Evolutionary conservation across 441 rosid genomes (phyloP).

Genomic region (Lepidium campestre): DNA sequence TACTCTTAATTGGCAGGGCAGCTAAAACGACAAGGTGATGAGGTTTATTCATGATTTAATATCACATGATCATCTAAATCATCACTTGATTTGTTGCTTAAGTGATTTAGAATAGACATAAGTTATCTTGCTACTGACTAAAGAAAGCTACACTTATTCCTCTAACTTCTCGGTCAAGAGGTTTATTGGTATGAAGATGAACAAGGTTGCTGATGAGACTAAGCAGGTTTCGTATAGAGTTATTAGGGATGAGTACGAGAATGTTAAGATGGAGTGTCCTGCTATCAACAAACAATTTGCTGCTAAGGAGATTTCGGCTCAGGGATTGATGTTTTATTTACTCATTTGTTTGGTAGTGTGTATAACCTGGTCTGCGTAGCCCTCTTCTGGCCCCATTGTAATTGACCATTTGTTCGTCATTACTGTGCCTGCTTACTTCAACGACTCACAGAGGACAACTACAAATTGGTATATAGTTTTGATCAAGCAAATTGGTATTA

Average conservation of each 20-base stretch:
- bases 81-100: neutral
- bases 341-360: neutral
- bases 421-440: conserved; percentile 96
- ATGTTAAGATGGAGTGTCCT: conserved; percentile 90
- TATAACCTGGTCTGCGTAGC: neutral
- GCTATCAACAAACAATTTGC: conserved; percentile 82
- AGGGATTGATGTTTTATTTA: conserved; percentile 37
- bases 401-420: conserved; percentile 33
- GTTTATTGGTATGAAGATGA: conserved; percentile 95
- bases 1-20: conserved; percentile 66
- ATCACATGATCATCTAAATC: neutral
- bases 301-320: conserved; percentile 94
- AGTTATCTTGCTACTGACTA: neutral
- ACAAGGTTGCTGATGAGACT: conserved; percentile 87
- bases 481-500: no score
- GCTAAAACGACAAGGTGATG: conserved; percentile 73
- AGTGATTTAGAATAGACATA: neutral
- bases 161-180: conserved; percentile 77
- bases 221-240: conserved; percentile 91
- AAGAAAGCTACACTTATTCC: neutral
- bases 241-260: conserved; percentile 80
- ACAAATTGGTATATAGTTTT: no score
- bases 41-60: conserved; percentile 34
- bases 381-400: no score
- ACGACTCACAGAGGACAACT: conserved; percentile 94